phyloP scores from a whole-genome alignment of 495 filamentous ascomycete species.

The Clavariopsis aquatica region DNA sequence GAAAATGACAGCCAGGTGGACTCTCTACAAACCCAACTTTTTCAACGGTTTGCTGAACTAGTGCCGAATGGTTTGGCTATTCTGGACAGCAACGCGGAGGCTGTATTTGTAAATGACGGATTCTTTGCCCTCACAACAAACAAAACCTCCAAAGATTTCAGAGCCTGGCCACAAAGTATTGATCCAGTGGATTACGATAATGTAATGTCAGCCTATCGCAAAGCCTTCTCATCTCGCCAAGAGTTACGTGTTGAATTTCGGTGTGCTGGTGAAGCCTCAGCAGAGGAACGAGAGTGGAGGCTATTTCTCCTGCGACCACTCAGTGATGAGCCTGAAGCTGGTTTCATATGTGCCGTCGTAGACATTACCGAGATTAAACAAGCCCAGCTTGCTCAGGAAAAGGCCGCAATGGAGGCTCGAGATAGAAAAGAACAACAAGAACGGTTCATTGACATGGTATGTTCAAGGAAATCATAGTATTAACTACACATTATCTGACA shows the following conservation, averaged over 20 bases:
- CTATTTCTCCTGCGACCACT: slow-evolving; percentile 43
- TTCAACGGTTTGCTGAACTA: slow-evolving; percentile 44
- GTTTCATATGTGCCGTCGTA: slow-evolving; percentile 45
- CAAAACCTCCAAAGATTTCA: slow-evolving; percentile 36
- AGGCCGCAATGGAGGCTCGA: slow-evolving; percentile 41
- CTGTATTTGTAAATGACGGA: slow-evolving; percentile 45
- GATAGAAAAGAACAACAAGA: slow-evolving; percentile 46
- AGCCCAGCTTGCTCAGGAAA: slow-evolving; percentile 42
- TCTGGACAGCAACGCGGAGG: slow-evolving; percentile 41
- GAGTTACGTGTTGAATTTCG: slow-evolving; percentile 44
- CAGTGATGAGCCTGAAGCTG: slow-evolving; percentile 40
- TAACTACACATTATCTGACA: not conserved
- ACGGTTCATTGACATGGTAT: slow-evolving; percentile 42
- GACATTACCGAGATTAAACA: slow-evolving; percentile 45
- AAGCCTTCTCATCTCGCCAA: slow-evolving; percentile 38
- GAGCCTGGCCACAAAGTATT: slow-evolving; percentile 46
- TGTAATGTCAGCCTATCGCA: slow-evolving; percentile 43
- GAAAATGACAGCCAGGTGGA: slow-evolving; percentile 6
- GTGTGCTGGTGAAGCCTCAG: slow-evolving; percentile 3
- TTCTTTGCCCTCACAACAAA: slow-evolving; percentile 46
- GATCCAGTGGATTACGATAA: slow-evolving; percentile 42
- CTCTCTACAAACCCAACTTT: slow-evolving; percentile 37
- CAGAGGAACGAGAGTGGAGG: slow-evolving; percentile 39
- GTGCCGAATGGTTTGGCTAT: slow-evolving; percentile 47
- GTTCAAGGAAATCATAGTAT: slow-evolving; percentile 39